These are phyloP conservation scores for Microbotryum intermedium DNA, from an alignment of 1,284 basidiomycete genomes.

Conservation along the genomic window DNA sequence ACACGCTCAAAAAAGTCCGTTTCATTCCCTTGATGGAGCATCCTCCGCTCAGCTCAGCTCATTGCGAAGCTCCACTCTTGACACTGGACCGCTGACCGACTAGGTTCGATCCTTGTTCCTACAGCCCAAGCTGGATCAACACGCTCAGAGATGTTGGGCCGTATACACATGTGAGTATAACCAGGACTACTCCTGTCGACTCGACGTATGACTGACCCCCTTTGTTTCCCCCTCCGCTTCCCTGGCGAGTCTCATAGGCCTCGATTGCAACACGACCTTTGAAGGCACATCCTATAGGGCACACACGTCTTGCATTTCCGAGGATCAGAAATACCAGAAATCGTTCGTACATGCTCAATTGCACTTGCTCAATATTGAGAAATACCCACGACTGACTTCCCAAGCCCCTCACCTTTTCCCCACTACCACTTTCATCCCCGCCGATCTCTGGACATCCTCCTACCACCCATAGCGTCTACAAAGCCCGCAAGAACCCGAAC, in stretches of 20 bases:
- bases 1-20: slow-evolving; percentile 66
- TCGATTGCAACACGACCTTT: slow-evolving; percentile 19
- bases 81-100: too few relatives aligned
- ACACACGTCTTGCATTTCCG: slow-evolving; percentile 75
- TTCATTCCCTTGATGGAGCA: too few relatives aligned
- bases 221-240: background rate
- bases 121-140: slow-evolving; percentile 67
- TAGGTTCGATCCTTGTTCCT: too few relatives aligned
- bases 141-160: slow-evolving; percentile 44
- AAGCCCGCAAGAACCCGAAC: slow-evolving; percentile 52
- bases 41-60: too few relatives aligned
- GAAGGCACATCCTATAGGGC: slow-evolving; percentile 30
- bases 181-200: background rate
- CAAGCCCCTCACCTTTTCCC: background rate
- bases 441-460: background rate
- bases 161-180: slow-evolving; percentile 19
- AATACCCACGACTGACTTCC: background rate
- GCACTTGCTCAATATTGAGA: background rate
- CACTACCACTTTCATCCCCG: background rate
- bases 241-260: slow-evolving; percentile 2
- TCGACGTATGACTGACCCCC: background rate
- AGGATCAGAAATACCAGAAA: slow-evolving; percentile 88
- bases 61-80: too few relatives aligned
- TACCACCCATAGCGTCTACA: slow-evolving; percentile 49
- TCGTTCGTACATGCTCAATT: slow-evolving; percentile 32